A percentile compares a stretch with the other conserved stretches of the same genome.
Conservation (phyloP, 2,329 filamentous ascomycete genomes). For the Chalaropsis ovoidea region DNA sequence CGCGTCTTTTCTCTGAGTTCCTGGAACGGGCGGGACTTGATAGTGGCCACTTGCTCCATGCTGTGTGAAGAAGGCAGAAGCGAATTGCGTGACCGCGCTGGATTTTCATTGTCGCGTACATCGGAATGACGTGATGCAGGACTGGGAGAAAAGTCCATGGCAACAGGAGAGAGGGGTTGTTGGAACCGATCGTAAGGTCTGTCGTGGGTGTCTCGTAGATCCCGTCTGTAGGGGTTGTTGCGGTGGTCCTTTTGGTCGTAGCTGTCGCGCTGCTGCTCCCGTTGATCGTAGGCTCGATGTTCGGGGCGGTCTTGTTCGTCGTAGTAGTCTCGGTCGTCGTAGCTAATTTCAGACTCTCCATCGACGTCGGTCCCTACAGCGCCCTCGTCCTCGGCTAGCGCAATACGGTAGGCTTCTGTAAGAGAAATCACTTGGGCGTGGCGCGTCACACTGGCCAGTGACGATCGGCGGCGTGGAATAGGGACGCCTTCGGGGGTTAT, state of each 20-base stretch:
- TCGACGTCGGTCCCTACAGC: slow-evolving; percentile 20
- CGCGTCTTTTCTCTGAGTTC: slow-evolving; percentile 21
- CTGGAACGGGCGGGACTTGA: neutral
- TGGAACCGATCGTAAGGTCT: neutral
- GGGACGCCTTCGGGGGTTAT: slow-evolving; percentile 24
- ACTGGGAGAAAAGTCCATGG: slow-evolving; percentile 17
- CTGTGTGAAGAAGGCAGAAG: slow-evolving; percentile 6
- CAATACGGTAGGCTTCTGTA: slow-evolving; percentile 24
- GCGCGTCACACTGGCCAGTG: slow-evolving; percentile 26
- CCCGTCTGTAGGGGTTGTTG: neutral
- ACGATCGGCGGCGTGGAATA: slow-evolving; percentile 25
- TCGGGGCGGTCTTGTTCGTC: slow-evolving; percentile 4
- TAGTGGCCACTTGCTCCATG: slow-evolving; percentile 18
- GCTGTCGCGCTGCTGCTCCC: neutral
- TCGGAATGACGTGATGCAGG: slow-evolving; percentile 2
- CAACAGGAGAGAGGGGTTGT: slow-evolving; percentile 17
- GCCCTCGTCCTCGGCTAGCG: slow-evolving; percentile 24
- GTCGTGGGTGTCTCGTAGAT: neutral
- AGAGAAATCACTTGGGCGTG: slow-evolving; percentile 25
- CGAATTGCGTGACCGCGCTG: neutral
- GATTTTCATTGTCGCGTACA: slow-evolving; percentile 14
- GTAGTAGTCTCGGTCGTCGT: slow-evolving; percentile 20
- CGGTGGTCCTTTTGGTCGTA: neutral
- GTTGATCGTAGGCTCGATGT: neutral
- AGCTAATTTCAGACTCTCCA: slow-evolving; percentile 21